Evolutionary conservation across 495 filamentous ascomycete species (phyloP).

Genomic region (Penicillium egyptiacum): DNA sequence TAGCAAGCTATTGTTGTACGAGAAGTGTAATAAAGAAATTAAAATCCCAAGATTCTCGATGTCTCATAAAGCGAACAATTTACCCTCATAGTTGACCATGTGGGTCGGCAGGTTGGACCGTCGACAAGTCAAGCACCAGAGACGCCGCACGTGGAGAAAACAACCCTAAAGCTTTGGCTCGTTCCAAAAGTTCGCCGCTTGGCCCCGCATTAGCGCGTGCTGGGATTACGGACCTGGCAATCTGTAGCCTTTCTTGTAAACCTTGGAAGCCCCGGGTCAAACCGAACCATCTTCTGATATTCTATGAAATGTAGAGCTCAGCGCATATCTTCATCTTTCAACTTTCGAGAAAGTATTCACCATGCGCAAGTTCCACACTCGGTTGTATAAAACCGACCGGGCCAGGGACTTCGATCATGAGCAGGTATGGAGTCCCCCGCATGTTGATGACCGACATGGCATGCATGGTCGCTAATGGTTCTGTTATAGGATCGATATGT

Average conservation of each 20-base stretch:
- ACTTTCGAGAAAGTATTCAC: conserved; percentile 1
- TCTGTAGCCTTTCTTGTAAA: no score
- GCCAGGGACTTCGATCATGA: conserved; percentile 52
- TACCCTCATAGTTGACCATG: background rate
- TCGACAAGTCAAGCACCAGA: conserved; percentile 13
- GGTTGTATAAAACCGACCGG: conserved; percentile 51
- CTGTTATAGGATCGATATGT: conserved; percentile 45
- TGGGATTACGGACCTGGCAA: background rate
- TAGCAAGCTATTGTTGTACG: no score
- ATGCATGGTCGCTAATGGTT: background rate
- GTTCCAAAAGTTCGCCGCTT: background rate
- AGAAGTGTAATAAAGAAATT: background rate
- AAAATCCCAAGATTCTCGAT: background rate
- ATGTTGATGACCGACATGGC: background rate
- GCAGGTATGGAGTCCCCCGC: conserved; percentile 30
- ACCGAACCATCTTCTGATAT: background rate
- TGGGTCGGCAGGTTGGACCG: background rate
- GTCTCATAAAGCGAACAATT: background rate
- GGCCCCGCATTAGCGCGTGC: conserved; percentile 6
- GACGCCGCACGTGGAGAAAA: conserved; percentile 24
- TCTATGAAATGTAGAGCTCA: conserved; percentile 2
- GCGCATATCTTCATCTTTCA: background rate
- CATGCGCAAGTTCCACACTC: conserved; percentile 42
- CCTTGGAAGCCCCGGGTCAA: no score
- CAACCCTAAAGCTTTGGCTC: conserved; percentile 12